Evolutionary conservation across 768 basidiomycete genomes (phyloP), one percentile per base, ranked within the genome.

Genomic region (Amanita pallidorosea): DNA sequence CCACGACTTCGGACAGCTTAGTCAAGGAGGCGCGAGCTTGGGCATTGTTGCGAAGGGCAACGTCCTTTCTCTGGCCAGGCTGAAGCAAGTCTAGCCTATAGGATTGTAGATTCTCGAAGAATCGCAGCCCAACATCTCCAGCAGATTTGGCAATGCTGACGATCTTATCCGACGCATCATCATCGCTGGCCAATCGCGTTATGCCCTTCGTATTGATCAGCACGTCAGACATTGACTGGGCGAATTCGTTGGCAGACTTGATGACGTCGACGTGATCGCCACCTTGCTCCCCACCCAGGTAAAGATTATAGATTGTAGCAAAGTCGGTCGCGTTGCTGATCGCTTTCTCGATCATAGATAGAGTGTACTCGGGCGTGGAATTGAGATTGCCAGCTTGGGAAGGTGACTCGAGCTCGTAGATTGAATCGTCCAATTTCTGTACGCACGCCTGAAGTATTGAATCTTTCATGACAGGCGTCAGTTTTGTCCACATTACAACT

Each of bases 271-370:
- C 96, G 62, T 97, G 82, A 48, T 96, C 90, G 7, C 94, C 96
- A 29, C 95, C 95, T 40, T 72, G 71, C 56, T 95, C 91, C 20
- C 85, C 85, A 54, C 82, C 77, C 18, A 98, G 77, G 67, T 89
- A 90, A 8, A 96, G 79, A 63, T 92, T 91, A 72, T 91, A 98
- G 52, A 92, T 75, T 15, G 87, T 88, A 8, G 95, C 96, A 60
- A 99, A 98, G 61, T 99, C 95, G 43, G 83, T 97, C 13, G 94
- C 91, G 59, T 88, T 95, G 64, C 88, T 94, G 63, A 86, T 70
- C 1, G 92, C 86, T 69, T 97, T 97, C 66, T 99, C 96, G 61
- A 98, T 91, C 86, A 98, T 94, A 1, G 96, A 96, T 15, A 97
- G 72, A 1, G 93, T 95, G 64, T 98, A 98, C 64, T 97, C 95